Conservation (phyloP, 345 rosid species). For the Populus ilicifolia region DNA sequence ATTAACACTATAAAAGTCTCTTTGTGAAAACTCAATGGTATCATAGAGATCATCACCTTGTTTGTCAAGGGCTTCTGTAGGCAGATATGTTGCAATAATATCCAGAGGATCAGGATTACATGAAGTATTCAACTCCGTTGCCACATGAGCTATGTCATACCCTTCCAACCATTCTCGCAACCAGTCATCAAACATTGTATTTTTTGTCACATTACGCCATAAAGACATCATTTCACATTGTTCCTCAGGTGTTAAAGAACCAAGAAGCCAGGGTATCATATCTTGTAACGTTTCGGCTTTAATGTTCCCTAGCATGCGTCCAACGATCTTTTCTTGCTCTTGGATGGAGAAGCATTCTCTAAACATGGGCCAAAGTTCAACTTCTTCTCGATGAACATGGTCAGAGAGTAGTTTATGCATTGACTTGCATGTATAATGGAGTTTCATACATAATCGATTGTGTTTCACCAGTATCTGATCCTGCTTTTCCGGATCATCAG, state of each 20-base stretch:
- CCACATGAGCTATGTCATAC: conserved; percentile 27
- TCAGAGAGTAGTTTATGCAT: conserved; percentile 62
- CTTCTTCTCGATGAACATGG: conserved; percentile 66
- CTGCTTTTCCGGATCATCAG: conserved; percentile 16
- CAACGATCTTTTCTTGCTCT: conserved; percentile 76
- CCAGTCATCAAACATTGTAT: conserved; percentile 83
- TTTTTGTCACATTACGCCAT: conserved; percentile 60
- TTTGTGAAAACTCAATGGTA: conserved; percentile 14
- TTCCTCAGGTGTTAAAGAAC: conserved; percentile 55
- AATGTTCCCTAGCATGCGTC: conserved; percentile 63
- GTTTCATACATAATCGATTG: conserved; percentile 48
- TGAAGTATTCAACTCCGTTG: conserved; percentile 30
- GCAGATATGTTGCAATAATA: conserved; percentile 52
- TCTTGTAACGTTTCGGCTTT: conserved; percentile 66
- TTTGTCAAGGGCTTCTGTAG: conserved; percentile 34
- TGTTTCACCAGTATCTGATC: conserved; percentile 28
- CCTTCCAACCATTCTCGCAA: conserved; percentile 79
- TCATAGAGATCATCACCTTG: conserved; percentile 20
- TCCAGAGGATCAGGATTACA: conserved; percentile 51
- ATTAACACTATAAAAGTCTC: conserved; percentile 12
- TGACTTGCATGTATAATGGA: conserved; percentile 55
- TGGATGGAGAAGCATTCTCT: conserved; percentile 51
- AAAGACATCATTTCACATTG: conserved; percentile 50
- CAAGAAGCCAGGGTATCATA: conserved; percentile 76
- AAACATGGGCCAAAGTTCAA: conserved; percentile 67